These are phyloP conservation scores for Diaporthe sp. DNA, from an alignment of 2,329 filamentous ascomycete species.

Conservation along the genomic window DNA sequence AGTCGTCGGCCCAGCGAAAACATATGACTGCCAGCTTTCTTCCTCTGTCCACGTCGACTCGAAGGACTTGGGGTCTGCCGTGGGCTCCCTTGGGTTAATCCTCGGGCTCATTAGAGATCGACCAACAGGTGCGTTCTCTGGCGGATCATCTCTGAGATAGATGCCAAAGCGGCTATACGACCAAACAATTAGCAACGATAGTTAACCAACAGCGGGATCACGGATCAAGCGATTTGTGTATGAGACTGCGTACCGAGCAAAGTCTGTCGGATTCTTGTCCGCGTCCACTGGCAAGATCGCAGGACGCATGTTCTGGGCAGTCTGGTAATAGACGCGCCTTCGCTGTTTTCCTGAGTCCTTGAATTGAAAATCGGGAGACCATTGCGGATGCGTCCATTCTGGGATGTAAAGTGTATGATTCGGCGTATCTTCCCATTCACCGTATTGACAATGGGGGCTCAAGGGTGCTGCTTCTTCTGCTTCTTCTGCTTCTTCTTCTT, in stretches of 20 bases:
- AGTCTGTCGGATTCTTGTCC: neutral
- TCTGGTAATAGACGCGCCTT: neutral
- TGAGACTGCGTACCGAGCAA: neutral
- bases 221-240: too few relatives aligned
- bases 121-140: neutral
- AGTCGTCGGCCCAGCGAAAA: neutral
- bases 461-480: neutral
- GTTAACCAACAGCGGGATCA: too few relatives aligned
- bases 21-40: neutral
- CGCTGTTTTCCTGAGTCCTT: neutral
- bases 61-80: neutral
- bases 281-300: neutral
- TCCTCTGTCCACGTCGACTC: neutral
- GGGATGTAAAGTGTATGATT: too few relatives aligned
- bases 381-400: neutral
- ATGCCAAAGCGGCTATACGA: constrained; percentile 1
- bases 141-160: neutral
- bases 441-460: neutral
- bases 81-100: neutral
- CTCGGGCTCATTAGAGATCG: neutral
- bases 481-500: too few relatives aligned
- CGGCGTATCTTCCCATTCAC: neutral
- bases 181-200: neutral
- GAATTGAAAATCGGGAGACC: neutral
- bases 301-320: neutral